phyloP scores from a whole-genome alignment of 1,284 basidiomycete species.

The Rhodofomes roseus region DNA sequence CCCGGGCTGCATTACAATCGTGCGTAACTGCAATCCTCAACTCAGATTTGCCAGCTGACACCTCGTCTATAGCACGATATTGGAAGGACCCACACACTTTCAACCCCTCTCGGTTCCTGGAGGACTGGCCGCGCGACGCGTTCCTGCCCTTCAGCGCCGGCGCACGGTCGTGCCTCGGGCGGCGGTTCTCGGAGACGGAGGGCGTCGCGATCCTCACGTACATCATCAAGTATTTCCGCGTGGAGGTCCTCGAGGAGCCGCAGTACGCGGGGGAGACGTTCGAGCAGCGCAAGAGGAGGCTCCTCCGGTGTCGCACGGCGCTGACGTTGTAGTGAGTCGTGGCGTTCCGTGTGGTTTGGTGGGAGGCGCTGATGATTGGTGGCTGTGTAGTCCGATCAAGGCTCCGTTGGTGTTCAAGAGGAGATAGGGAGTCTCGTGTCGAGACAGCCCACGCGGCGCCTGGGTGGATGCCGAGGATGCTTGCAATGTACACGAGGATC shows the following conservation, averaged over 20 bases:
- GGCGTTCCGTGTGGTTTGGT: not conserved
- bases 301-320: slow-evolving; percentile 16
- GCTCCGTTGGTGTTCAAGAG: slow-evolving; percentile 13
- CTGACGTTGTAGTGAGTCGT: slow-evolving; percentile 15
- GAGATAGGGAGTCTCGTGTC: not conserved
- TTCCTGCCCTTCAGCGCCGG: slow-evolving; percentile 36
- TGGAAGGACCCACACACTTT: slow-evolving; percentile 34
- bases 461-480: too few relatives aligned
- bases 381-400: slow-evolving; percentile 8
- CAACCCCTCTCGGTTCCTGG: slow-evolving; percentile 33
- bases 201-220: slow-evolving; percentile 19
- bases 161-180: slow-evolving; percentile 37
- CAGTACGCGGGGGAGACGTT: slow-evolving; percentile 27
- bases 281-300: slow-evolving; percentile 24
- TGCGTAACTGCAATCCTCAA: slow-evolving; percentile 9
- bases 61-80: slow-evolving; percentile 23
- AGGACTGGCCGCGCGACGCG: slow-evolving; percentile 27
- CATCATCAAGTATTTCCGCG: slow-evolving; percentile 16
- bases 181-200: slow-evolving; percentile 29
- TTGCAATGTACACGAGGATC: too few relatives aligned
- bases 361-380: not conserved
- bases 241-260: slow-evolving; percentile 27
- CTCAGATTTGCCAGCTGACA: not conserved
- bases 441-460: not conserved
- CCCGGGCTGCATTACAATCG: slow-evolving; percentile 41